These are phyloP conservation scores for Saturnispora besseyi DNA, from an alignment of 805 yeast genomes.

Conservation along the genomic window DNA sequence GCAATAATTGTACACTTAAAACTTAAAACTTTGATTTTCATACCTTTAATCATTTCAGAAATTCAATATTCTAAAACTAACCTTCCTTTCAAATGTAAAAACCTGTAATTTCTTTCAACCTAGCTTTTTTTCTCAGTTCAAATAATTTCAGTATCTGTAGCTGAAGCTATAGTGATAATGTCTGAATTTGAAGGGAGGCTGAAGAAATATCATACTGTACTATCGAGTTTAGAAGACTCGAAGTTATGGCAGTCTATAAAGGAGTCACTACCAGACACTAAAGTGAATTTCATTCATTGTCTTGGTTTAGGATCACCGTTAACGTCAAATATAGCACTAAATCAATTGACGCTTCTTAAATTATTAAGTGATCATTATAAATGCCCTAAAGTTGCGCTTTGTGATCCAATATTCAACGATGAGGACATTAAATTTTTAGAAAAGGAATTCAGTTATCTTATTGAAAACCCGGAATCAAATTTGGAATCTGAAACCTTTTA, in stretches of 20 bases:
- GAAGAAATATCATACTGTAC: neutral
- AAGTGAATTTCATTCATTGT: conserved; percentile 15
- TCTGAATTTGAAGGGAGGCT: neutral
- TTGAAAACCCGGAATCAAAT: conserved; percentile 7
- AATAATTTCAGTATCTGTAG: neutral
- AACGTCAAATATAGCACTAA: conserved; percentile 19
- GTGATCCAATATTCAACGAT: conserved; percentile 26
- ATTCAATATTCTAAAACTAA: too few species aligned
- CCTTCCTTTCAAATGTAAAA: too few species aligned
- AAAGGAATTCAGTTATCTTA: conserved; percentile 13
- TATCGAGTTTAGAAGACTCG: neutral
- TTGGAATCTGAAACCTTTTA: conserved; percentile 12
- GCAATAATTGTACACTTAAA: too few species aligned
- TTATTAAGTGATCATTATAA: conserved; percentile 12
- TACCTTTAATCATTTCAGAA: too few species aligned
- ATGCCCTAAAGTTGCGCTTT: conserved; percentile 12
- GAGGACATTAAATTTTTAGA: conserved; percentile 18
- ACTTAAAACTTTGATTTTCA: too few species aligned
- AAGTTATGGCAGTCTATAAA: neutral
- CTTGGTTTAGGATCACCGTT: conserved; percentile 25
- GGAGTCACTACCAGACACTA: neutral
- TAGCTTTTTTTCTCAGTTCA: neutral
- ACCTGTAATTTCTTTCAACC: neutral
- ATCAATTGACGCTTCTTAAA: conserved; percentile 22
- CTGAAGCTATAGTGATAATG: neutral